A percentile compares a stretch with the other conserved stretches of the same genome.
phyloP scores from a whole-genome alignment of 2,329 filamentous ascomycete genomes.

The Penicillium sp. region DNA sequence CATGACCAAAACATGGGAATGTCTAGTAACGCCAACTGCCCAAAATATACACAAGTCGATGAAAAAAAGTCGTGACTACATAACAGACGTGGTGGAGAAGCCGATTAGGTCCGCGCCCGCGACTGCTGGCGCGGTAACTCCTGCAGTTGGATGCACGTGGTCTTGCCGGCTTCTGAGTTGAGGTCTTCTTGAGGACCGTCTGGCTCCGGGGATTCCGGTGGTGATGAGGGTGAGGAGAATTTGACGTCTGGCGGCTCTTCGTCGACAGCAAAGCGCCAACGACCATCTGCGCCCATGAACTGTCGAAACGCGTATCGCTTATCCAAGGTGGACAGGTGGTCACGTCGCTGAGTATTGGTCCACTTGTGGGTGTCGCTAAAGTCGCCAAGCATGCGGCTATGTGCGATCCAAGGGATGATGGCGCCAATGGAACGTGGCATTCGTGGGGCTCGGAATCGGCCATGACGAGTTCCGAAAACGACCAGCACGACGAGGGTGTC shows the following conservation, averaged over 20 bases:
- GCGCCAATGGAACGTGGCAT: constrained; percentile 39
- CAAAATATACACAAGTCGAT: constrained; percentile 6
- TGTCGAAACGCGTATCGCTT: constrained; percentile 38
- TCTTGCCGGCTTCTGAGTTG: constrained; percentile 24
- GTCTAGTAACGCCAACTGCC: neutral
- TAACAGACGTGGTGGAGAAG: neutral
- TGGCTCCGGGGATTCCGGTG: neutral
- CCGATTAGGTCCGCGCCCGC: constrained; percentile 2
- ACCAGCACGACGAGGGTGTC: constrained; percentile 36
- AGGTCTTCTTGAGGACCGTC: neutral
- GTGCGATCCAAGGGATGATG: constrained; percentile 38
- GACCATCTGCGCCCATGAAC: constrained; percentile 32
- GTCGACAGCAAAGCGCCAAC: constrained; percentile 37
- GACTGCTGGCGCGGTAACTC: constrained; percentile 15
- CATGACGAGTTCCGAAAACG: constrained; percentile 37
- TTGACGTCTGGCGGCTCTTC: constrained; percentile 27
- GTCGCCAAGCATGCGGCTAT: constrained; percentile 37
- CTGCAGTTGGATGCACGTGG: constrained; percentile 21
- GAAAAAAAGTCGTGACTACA: constrained; percentile 5
- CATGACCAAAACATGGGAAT: neutral
- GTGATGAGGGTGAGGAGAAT: neutral
- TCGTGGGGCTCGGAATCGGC: constrained; percentile 36
- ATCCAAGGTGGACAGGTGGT: constrained; percentile 28
- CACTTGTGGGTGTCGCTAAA: constrained; percentile 34
- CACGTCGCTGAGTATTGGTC: constrained; percentile 31